Evolutionary conservation across 2,329 filamentous ascomycete genomes (phyloP).

Genomic region (Pseudogymnoascus sp.): DNA sequence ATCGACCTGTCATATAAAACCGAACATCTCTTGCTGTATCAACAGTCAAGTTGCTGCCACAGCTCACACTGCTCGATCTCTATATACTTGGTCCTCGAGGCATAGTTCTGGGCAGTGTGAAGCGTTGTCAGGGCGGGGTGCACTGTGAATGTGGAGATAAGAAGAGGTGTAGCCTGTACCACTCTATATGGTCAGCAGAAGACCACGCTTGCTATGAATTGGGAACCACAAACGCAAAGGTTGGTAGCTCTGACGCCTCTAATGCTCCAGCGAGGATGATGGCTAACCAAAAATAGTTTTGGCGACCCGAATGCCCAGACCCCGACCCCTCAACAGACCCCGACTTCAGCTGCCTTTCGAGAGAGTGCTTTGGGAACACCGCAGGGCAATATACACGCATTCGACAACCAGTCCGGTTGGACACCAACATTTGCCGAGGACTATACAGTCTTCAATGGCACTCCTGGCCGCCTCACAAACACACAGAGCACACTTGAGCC

Average conservation of each 20-base stretch:
- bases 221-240: constrained; percentile 50
- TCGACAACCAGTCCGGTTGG: constrained; percentile 44
- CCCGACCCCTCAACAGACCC: constrained; percentile 50
- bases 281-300: constrained; percentile 45
- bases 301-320: constrained; percentile 55
- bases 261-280: constrained; percentile 6
- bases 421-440: constrained; percentile 57
- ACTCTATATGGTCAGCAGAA: background rate
- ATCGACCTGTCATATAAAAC: background rate
- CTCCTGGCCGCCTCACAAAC: constrained; percentile 47
- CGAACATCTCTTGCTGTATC: background rate
- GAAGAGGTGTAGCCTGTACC: background rate
- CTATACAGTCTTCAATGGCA: constrained; percentile 58
- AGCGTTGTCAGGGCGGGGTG: background rate
- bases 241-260: constrained; percentile 25
- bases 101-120: background rate
- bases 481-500: constrained; percentile 20
- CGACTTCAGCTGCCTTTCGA: constrained; percentile 44
- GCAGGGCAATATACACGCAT: constrained; percentile 38
- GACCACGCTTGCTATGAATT: constrained; percentile 49
- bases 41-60: background rate
- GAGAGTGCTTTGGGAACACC: constrained; percentile 52
- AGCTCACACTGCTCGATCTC: background rate
- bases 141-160: background rate
- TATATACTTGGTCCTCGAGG: background rate